phyloP scores from a whole-genome alignment of 208 protist genomes.

The Leptomonas seymouri region DNA sequence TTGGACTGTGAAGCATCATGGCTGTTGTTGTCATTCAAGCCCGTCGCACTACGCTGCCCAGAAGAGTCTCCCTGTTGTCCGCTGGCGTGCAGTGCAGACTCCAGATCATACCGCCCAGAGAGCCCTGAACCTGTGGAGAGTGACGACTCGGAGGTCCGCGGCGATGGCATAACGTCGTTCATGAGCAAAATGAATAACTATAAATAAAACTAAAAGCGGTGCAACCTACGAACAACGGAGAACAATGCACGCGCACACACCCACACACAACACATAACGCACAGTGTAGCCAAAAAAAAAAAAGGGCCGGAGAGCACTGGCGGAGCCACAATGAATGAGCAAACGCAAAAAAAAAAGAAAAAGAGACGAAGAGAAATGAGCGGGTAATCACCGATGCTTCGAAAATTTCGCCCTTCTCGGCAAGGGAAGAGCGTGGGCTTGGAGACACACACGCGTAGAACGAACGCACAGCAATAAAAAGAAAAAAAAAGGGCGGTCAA shows the following conservation, averaged over 20 bases:
- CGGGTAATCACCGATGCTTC: too few relatives aligned
- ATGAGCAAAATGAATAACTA: background rate
- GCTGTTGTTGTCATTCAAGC: background rate
- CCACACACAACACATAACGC: too few relatives aligned
- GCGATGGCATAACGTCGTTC: background rate
- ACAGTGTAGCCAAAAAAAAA: too few relatives aligned
- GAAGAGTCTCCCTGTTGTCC: background rate
- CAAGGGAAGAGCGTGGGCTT: too few relatives aligned
- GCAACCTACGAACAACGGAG: background rate
- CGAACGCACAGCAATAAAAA: too few relatives aligned
- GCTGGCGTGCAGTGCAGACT: background rate
- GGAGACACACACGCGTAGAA: too few relatives aligned
- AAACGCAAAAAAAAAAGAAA: too few relatives aligned
- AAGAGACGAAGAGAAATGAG: too few relatives aligned
- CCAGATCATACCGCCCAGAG: constrained; percentile 5
- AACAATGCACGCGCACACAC: background rate
- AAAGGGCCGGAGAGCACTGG: too few relatives aligned
- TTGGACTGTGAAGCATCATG: background rate
- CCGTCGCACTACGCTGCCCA: background rate
- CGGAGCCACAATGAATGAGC: too few relatives aligned
- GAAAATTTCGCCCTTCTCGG: too few relatives aligned
- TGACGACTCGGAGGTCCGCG: constrained; percentile 1
- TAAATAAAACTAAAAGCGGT: constrained; percentile 2
- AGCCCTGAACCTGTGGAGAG: background rate
- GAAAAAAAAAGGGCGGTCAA: too few relatives aligned